Evolutionary conservation across 441 rosid genomes (phyloP), one percentile per base, ranked within the genome.

Genomic region (Mallotus repandus): DNA sequence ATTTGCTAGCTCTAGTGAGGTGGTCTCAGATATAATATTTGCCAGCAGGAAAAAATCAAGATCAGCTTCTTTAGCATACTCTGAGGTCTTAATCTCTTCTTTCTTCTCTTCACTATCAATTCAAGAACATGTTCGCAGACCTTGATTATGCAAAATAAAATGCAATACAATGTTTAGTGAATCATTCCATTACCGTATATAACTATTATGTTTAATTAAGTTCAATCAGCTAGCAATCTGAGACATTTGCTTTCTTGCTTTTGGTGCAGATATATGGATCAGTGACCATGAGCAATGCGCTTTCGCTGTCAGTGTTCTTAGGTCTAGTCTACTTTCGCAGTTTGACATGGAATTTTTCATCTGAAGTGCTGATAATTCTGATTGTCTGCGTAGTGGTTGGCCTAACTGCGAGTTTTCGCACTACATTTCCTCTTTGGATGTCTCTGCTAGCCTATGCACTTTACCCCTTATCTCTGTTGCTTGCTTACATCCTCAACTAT

Each of bases 361-460:
- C 97, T 0, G 95, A 94, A 83, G 97, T 92, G 80, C 69, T 82
- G 45, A 88, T 90, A 55, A 92, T 94, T 77, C 76, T 91, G 58
- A 85, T 94, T 0, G 97, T 91, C 4, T 92, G 97, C 78, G 0
- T 89, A 0, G 84, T 92, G 80, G 89, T 90, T 97, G 91, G 92
- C 0, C 69, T 69, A 48, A 89, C 90, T 43, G 92, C 85, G n/a
- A 92, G 98, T 76, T 89, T 90, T 85, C 89, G 92, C 13, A 86
- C 88, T 35, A 88, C 88, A 2, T 94, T 92, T 79, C 98, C 97
- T 48, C 78, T 92, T 14, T 94, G 98, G 97, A 94, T 96, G 48
- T 74, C 86, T 35, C 82, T 81, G 43, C 7, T 90, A 10, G 97
- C 96, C 38, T 92, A 74, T 75, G 4, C 73, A 70, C 91, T 94